phyloP scores from a whole-genome alignment of 1,284 basidiomycete genomes.

The Golubevia pallescens region DNA sequence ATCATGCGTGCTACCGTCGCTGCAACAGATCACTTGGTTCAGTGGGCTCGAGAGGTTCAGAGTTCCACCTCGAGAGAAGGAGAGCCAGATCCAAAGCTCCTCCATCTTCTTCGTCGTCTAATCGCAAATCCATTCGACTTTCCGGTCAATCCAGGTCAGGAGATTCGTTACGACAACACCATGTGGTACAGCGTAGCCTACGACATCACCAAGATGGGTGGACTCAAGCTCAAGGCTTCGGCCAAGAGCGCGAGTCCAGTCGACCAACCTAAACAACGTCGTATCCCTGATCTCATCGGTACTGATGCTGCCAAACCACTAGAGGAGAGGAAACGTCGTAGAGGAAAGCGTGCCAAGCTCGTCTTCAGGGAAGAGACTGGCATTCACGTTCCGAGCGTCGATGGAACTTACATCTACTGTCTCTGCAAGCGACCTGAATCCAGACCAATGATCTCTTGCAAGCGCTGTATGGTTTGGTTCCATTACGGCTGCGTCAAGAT shows the following conservation, averaged over 20 bases:
- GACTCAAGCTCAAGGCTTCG: not conserved
- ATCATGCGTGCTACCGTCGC: not conserved
- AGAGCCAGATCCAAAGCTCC: not conserved
- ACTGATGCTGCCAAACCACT: not conserved
- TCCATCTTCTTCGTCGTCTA: not conserved
- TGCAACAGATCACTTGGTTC: not conserved
- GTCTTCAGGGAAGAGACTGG: conserved; percentile 56
- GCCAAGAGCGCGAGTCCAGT: conserved; percentile 5
- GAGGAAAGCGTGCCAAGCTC: conserved; percentile 58
- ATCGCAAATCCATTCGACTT: not conserved
- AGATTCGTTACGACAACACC: not conserved
- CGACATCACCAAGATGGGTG: not conserved
- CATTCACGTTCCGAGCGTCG: conserved; percentile 22
- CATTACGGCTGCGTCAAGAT: conserved; percentile 56
- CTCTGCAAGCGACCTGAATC: conserved; percentile 50
- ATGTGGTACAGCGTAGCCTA: not conserved
- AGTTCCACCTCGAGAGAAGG: not conserved
- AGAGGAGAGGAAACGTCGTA: conserved; percentile 4
- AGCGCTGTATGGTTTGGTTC: conserved; percentile 61
- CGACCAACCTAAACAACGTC: not conserved
- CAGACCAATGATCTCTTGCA: conserved; percentile 59
- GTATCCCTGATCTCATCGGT: not conserved
- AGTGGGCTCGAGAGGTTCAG: not conserved
- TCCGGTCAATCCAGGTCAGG: not conserved
- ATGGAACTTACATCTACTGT: conserved; percentile 46